These are phyloP conservation scores for Nannochloropsis salina DNA, from an alignment of 108 stramenopile species.

Conservation along the genomic window DNA sequence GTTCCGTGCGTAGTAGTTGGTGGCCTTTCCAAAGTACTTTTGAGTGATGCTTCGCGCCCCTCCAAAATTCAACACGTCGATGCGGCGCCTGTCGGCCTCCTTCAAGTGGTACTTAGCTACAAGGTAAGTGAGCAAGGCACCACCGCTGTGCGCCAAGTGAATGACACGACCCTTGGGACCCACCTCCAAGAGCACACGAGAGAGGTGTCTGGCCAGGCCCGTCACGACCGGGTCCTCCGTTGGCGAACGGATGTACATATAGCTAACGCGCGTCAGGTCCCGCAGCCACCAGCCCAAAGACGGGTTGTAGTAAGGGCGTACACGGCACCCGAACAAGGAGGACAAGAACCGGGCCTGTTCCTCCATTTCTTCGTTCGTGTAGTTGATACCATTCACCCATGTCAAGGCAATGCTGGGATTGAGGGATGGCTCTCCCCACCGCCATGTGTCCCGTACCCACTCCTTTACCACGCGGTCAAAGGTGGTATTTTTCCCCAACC, in stretches of 20 bases:
- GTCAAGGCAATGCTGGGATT: slow-evolving; percentile 46
- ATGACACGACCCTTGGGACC: slow-evolving; percentile 47
- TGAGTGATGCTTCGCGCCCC: slow-evolving; percentile 52
- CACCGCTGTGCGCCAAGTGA: slow-evolving; percentile 55
- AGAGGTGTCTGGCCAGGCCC: slow-evolving; percentile 50
- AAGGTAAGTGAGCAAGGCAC: slow-evolving; percentile 53
- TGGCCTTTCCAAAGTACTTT: slow-evolving; percentile 52
- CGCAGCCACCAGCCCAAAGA: slow-evolving; percentile 55
- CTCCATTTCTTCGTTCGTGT: slow-evolving; percentile 53
- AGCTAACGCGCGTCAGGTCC: slow-evolving; percentile 47
- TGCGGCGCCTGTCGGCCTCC: slow-evolving; percentile 44
- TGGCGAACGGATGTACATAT: slow-evolving; percentile 41
- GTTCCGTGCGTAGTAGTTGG: slow-evolving; percentile 56
- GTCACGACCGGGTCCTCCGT: slow-evolving; percentile 40
- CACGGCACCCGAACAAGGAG: slow-evolving; percentile 26
- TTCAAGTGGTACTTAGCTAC: slow-evolving; percentile 54
- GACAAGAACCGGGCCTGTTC: not conserved
- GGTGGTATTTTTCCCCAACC: not conserved
- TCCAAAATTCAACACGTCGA: slow-evolving; percentile 53
- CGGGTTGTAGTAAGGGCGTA: slow-evolving; percentile 55
- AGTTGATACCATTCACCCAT: slow-evolving; percentile 55
- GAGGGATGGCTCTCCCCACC: not conserved
- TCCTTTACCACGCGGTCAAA: not conserved
- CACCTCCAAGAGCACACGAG: slow-evolving; percentile 37
- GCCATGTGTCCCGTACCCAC: slow-evolving; percentile 1